These are phyloP conservation scores for Hemisphaericaspora nanyangensis DNA, from an alignment of 805 yeast species.

Conservation along the genomic window DNA sequence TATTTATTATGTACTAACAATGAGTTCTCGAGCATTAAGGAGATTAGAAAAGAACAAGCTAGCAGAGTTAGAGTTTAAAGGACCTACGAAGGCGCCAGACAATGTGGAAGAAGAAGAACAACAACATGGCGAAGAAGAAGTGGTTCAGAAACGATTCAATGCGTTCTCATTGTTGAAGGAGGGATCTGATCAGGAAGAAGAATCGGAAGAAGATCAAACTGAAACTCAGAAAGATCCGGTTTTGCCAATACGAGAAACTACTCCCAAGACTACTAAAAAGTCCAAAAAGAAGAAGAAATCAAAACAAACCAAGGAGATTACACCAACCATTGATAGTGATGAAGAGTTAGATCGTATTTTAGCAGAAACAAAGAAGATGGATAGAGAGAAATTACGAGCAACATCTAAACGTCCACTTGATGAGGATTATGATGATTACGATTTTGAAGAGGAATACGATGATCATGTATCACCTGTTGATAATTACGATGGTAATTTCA, in stretches of 20 bases:
- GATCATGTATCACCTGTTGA: slow-evolving; percentile 21
- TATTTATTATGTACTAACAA: slow-evolving; percentile 10
- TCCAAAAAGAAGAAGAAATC: slow-evolving; percentile 11
- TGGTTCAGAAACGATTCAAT: slow-evolving; percentile 22
- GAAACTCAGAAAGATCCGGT: slow-evolving; percentile 8
- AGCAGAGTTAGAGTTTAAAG: slow-evolving; percentile 11
- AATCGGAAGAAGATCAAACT: slow-evolving; percentile 14
- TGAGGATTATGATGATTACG: slow-evolving; percentile 22
- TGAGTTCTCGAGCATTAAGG: slow-evolving; percentile 52
- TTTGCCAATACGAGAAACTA: not conserved
- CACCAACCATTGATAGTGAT: slow-evolving; percentile 37
- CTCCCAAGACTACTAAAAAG: slow-evolving; percentile 14
- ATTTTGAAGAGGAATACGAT: slow-evolving; percentile 24
- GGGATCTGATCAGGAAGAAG: slow-evolving; percentile 22
- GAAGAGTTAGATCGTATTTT: slow-evolving; percentile 58
- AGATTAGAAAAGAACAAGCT: slow-evolving; percentile 34
- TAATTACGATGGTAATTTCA: slow-evolving; percentile 42
- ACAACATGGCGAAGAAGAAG: slow-evolving; percentile 14
- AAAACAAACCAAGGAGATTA: slow-evolving; percentile 10
- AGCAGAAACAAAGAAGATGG: slow-evolving; percentile 34
- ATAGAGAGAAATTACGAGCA: slow-evolving; percentile 9
- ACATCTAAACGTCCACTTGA: slow-evolving; percentile 11
- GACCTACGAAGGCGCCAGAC: not conserved
- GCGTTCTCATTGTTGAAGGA: slow-evolving; percentile 44
- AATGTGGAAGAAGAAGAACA: slow-evolving; percentile 10